Evolutionary conservation across 371 early-diverging fungal species (phyloP).

Genomic region (Mucor ambiguus): DNA sequence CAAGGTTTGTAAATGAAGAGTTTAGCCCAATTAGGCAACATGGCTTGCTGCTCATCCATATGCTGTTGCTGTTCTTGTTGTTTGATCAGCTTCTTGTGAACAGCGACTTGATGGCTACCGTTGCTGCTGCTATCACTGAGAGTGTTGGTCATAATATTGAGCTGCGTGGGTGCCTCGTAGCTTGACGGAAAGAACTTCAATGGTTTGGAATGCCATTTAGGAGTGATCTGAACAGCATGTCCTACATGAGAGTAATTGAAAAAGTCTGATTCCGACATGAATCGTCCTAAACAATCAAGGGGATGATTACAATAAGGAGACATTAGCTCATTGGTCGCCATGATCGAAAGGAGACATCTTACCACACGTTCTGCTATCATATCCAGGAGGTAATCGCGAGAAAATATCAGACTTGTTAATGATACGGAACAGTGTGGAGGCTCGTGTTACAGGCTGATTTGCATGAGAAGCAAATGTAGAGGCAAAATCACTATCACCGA

Average conservation of each 20-base stretch:
- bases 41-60: not conserved
- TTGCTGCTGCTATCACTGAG: not conserved
- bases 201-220: constrained; percentile 30
- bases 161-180: constrained; percentile 28
- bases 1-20: constrained; percentile 11
- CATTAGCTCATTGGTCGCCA: not conserved
- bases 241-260: constrained; percentile 47
- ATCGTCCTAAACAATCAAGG: constrained; percentile 8
- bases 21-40: constrained; percentile 18
- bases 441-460: constrained; percentile 25
- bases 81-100: not conserved
- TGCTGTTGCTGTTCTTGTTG: not conserved
- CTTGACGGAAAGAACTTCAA: constrained; percentile 28
- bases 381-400: constrained; percentile 34
- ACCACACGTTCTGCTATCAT: constrained; percentile 28
- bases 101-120: not conserved
- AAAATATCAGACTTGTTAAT: constrained; percentile 38
- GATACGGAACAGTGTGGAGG: constrained; percentile 37
- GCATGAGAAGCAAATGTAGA: constrained; percentile 33
- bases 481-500: constrained; percentile 49
- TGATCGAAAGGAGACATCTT: not conserved
- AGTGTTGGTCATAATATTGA: constrained; percentile 15
- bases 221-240: constrained; percentile 31
- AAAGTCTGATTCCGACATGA: constrained; percentile 28
- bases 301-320: not conserved